phyloP scores from a whole-genome alignment of 2,329 filamentous ascomycete species.

The Sarocladiaceae sp. region DNA sequence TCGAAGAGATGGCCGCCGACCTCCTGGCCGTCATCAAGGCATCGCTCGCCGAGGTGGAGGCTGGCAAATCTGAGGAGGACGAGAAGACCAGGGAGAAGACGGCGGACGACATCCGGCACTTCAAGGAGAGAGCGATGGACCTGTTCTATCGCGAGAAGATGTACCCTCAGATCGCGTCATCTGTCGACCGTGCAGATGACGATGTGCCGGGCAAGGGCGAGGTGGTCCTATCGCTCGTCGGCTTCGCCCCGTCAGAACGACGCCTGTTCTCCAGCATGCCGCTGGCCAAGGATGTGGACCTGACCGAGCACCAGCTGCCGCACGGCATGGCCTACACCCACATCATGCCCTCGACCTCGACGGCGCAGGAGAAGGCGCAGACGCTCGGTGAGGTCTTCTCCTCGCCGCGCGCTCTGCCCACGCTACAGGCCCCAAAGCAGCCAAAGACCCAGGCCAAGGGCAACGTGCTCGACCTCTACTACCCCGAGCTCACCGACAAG shows the following conservation, averaged over 20 bases:
- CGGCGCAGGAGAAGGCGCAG: slow-evolving; percentile 42
- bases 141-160: slow-evolving; percentile 59
- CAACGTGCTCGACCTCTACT: slow-evolving; percentile 48
- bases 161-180: slow-evolving; percentile 37
- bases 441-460: slow-evolving; percentile 66
- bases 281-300: slow-evolving; percentile 23
- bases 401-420: slow-evolving; percentile 60
- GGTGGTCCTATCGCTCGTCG: slow-evolving; percentile 68
- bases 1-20: slow-evolving; percentile 63
- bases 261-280: slow-evolving; percentile 84
- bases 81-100: slow-evolving; percentile 19
- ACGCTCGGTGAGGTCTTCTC: slow-evolving; percentile 73
- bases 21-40: slow-evolving; percentile 44
- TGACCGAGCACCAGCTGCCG: slow-evolving; percentile 54
- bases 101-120: slow-evolving; percentile 44
- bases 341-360: slow-evolving; percentile 26
- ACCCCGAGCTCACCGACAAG: slow-evolving; percentile 51
- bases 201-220: slow-evolving; percentile 34
- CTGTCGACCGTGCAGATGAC: slow-evolving; percentile 29
- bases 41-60: slow-evolving; percentile 43
- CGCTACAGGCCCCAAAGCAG: slow-evolving; percentile 67
- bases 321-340: slow-evolving; percentile 59
- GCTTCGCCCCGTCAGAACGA: slow-evolving; percentile 67
- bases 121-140: slow-evolving; percentile 59
- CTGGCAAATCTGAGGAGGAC: slow-evolving; percentile 24